Conservation (phyloP, 2,329 filamentous ascomycete species). For the Stachybotrys chartarum region DNA sequence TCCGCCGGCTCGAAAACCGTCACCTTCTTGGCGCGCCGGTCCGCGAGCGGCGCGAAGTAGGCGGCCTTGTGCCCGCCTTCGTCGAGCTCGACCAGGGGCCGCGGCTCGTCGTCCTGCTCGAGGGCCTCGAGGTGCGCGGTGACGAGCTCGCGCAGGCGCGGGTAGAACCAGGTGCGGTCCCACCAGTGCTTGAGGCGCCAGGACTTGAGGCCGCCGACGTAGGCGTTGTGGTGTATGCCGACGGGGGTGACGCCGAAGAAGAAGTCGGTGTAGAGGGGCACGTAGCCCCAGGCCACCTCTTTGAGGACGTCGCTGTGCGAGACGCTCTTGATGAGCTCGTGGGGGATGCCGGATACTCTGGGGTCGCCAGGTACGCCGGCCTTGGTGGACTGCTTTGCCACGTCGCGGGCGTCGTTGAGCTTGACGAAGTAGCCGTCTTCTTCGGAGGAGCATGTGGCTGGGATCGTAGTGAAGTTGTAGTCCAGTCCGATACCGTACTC, state of each 20-base stretch:
- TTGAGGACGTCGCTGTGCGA: constrained; percentile 8
- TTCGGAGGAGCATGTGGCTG: constrained; percentile 27
- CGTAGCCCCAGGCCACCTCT: constrained; percentile 18
- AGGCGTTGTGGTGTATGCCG: constrained; percentile 30
- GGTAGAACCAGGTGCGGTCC: constrained; percentile 27
- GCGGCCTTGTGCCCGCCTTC: constrained; percentile 5
- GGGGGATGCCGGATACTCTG: constrained; percentile 18
- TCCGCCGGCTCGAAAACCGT: constrained; percentile 15
- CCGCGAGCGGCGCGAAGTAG: constrained; percentile 15
- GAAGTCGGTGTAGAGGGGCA: constrained; percentile 28
- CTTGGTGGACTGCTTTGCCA: constrained; percentile 15
- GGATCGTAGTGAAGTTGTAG: constrained; percentile 28
- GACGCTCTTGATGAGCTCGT: constrained; percentile 13
- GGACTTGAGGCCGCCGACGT: constrained; percentile 21
- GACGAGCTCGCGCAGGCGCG: constrained; percentile 21
- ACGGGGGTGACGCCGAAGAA: constrained; percentile 27
- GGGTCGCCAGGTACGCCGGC: constrained; percentile 22
- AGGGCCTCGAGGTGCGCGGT: constrained; percentile 13
- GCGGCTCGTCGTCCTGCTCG: constrained; percentile 2
- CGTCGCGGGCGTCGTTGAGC: constrained; percentile 14
- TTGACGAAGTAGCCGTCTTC: constrained; percentile 26
- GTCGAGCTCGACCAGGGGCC: constrained; percentile 12
- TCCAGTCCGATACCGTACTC: constrained; percentile 32
- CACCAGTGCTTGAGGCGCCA: constrained; percentile 25
- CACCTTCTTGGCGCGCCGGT: constrained; percentile 7